Evolutionary conservation across 1,139 yeast species (phyloP), one percentile per base, ranked within the genome.

Genomic region (Yamadazyma dendronema): DNA sequence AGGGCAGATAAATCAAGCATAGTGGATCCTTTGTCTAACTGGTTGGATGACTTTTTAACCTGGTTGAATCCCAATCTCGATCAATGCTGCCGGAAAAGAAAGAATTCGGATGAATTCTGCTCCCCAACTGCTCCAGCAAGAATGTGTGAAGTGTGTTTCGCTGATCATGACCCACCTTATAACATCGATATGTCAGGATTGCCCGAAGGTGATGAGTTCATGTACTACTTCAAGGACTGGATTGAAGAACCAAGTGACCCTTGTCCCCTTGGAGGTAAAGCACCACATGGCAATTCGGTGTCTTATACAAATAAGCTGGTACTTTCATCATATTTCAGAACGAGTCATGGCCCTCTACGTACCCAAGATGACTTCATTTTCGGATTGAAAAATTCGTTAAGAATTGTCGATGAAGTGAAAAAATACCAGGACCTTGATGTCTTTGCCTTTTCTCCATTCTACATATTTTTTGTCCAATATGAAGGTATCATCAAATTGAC

Each of bases 231-330:
- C 55, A 61, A 77, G 17, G 78, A 83, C 33, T 92, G 98, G 98
- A 86, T 92, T 22, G 71, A 79, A 30, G 87, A 87, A 31, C 81
- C 81, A 2, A 84, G 96, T 40, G 95, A 87, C 50, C 89, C 94
- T 3, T 92, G 98, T 59, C 97, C 97, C 1, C 67, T 92, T 22
- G 97, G 96, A 3, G 98, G 98, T 1, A 84, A 86, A 53, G 97
- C 97, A 0, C 95, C 97, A 0, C 92, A 90, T 53, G 74, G 85
- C 0, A 62, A 67, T 4, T 72, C 94, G 0, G 67, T 92, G 13
- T 59, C 72, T 1, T 66, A 66, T 34, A 61, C 67, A 13, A 61
- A 65, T 0, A 39, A 50, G 9, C 52, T 51, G 1, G 72, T 90
- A 15, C 49, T 56, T 4, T 69, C 94, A 1, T 79, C 92, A 3